Conservation (phyloP, 1,284 basidiomycete genomes). For the Peniophora sp. region DNA sequence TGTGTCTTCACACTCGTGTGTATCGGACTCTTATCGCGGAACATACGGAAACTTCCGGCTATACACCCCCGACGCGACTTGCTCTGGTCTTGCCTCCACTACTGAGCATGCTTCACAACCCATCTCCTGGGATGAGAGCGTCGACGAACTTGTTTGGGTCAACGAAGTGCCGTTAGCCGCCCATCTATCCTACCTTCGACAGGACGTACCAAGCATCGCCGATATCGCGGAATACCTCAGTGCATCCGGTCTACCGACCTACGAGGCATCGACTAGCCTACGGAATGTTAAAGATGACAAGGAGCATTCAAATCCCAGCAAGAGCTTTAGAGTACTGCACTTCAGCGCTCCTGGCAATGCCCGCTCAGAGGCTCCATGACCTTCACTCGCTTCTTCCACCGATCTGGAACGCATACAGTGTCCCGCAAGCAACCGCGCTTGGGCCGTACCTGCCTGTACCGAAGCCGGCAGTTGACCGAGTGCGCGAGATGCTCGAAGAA, state of each 20-base stretch:
- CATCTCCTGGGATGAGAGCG: too few relatives aligned
- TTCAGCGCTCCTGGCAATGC: slow-evolving; percentile 40
- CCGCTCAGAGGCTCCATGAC: slow-evolving; percentile 22
- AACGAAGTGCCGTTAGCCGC: too few relatives aligned
- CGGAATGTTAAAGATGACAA: slow-evolving; percentile 2
- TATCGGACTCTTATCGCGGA: slow-evolving; percentile 45
- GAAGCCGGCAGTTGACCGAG: slow-evolving; percentile 11
- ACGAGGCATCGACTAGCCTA: slow-evolving; percentile 21
- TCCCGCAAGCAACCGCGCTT: slow-evolving; percentile 36
- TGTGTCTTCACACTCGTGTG: slow-evolving; percentile 26
- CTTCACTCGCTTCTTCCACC: slow-evolving; percentile 48
- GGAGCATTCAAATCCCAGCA: slow-evolving; percentile 8
- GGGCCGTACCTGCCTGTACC: slow-evolving; percentile 43
- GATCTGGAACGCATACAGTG: slow-evolving; percentile 51
- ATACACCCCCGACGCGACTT: slow-evolving; percentile 34
- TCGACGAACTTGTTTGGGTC: too few relatives aligned
- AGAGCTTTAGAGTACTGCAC: slow-evolving; percentile 30
- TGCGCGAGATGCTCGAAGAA: slow-evolving; percentile 38
- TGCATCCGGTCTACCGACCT: slow-evolving; percentile 24
- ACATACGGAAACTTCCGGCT: slow-evolving; percentile 40
- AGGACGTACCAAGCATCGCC: too few relatives aligned
- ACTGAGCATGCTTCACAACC: too few relatives aligned
- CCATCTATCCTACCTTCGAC: too few relatives aligned
- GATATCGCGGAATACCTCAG: not conserved
- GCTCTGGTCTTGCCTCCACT: slow-evolving; percentile 17